These are phyloP conservation scores for Neonothopanus nambi DNA, from an alignment of 1,284 basidiomycete genomes.

Conservation along the genomic window DNA sequence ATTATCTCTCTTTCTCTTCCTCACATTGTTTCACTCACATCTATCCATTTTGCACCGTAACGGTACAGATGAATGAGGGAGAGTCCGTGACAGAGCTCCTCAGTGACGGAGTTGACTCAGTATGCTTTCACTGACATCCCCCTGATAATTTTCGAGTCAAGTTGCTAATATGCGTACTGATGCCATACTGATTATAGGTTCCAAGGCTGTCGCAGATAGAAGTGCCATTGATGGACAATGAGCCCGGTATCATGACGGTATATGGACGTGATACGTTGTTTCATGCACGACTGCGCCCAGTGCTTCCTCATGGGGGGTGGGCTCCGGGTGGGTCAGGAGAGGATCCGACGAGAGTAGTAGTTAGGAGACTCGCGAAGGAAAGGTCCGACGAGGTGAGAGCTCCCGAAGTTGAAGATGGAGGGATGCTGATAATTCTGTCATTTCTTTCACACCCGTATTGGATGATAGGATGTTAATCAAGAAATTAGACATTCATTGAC, in stretches of 20 bases:
- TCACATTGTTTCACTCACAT: not conserved
- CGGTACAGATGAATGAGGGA: not conserved
- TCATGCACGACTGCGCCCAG: slow-evolving; percentile 2
- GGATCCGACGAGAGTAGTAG: not conserved
- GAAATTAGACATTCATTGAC: not conserved
- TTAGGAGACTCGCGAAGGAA: slow-evolving; percentile 1
- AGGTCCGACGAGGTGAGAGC: not conserved
- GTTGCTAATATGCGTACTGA: no score
- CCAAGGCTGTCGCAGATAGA: not conserved
- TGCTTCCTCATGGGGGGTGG: no score
- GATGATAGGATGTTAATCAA: not conserved
- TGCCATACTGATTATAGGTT: not conserved
- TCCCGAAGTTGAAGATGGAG: not conserved
- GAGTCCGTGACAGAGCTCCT: not conserved
- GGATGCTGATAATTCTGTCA: not conserved
- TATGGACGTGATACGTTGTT: no score
- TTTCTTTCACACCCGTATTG: no score
- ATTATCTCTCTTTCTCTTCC: no score
- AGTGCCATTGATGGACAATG: not conserved
- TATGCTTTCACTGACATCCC: not conserved
- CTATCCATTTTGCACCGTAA: not conserved
- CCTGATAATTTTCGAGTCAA: no score
- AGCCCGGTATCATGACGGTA: not conserved
- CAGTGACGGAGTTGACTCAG: not conserved
- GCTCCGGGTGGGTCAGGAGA: not conserved